Evolutionary conservation across 768 basidiomycete species (phyloP).

Genomic region (Tricholoma hemisulphureum): DNA sequence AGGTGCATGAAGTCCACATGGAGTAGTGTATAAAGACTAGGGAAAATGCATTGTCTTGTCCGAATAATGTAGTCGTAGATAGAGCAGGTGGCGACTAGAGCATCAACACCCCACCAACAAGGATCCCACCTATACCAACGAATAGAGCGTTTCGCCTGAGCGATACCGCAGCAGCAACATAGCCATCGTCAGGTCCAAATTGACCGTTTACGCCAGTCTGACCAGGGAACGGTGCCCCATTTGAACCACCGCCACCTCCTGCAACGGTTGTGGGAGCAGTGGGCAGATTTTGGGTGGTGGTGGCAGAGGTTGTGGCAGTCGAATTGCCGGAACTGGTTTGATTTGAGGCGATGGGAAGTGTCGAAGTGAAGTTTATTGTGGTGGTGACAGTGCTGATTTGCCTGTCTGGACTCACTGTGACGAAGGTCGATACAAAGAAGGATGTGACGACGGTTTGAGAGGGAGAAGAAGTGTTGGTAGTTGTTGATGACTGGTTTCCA

Average conservation of each 20-base stretch:
- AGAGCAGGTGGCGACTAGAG: background rate
- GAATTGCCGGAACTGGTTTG: conserved; percentile 18
- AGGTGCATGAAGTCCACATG: background rate
- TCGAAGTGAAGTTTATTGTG: conserved; percentile 33
- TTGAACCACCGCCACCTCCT: conserved; percentile 52
- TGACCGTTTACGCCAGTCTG: conserved; percentile 44
- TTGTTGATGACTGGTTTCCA: conserved; percentile 1
- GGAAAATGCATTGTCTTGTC: background rate
- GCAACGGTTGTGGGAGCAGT: conserved; percentile 57
- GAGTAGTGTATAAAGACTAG: background rate
- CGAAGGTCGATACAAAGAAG: conserved; percentile 37
- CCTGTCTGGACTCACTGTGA: conserved; percentile 40
- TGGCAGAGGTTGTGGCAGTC: conserved; percentile 33
- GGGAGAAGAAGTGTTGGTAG: conserved; percentile 18
- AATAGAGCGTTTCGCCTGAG: conserved; percentile 45
- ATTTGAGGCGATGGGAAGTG: conserved; percentile 12
- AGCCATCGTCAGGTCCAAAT: conserved; percentile 68
- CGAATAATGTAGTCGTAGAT: background rate
- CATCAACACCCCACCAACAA: conserved; percentile 49
- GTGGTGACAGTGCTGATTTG: conserved; percentile 47
- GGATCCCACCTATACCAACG: conserved; percentile 43
- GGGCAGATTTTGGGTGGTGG: conserved; percentile 44
- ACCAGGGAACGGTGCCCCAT: conserved; percentile 65
- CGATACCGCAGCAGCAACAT: conserved; percentile 54
- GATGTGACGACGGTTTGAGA: conserved; percentile 38